Evolutionary conservation across 169 alveolate species (phyloP).

Genomic region (Eimeria praecox): DNA sequence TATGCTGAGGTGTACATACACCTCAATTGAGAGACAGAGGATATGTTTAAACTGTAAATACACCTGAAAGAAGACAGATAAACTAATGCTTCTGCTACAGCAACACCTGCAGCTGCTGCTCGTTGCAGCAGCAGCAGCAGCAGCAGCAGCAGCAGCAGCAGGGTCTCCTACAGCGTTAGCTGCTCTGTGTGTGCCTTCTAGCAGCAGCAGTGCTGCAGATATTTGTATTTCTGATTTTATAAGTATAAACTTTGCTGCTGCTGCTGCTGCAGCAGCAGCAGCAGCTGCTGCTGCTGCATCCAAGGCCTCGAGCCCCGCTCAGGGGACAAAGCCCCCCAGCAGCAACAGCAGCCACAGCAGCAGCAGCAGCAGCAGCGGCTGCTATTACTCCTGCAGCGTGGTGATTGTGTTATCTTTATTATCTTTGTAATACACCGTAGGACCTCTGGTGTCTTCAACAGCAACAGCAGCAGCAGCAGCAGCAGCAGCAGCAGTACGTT

Average conservation of each 20-base stretch:
- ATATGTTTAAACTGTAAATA: neutral
- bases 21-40: neutral
- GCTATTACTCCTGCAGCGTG: neutral
- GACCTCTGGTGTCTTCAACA: neutral
- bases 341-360: neutral
- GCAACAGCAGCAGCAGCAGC: slow-evolving; percentile 17
- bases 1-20: neutral
- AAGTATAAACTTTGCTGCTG: neutral
- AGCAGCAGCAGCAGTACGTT: slow-evolving; percentile 3
- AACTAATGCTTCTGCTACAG: too few relatives aligned
- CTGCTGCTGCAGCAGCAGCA: neutral
- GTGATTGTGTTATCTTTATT: neutral
- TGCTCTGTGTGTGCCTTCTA: neutral
- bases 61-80: neutral
- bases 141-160: slow-evolving; percentile 30
- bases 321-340: neutral
- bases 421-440: neutral
- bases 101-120: neutral
- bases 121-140: neutral
- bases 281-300: slow-evolving; percentile 12
- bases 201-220: neutral
- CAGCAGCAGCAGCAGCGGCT: slow-evolving; percentile 15
- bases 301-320: neutral
- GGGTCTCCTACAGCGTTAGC: neutral
- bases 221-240: neutral